Evolutionary conservation across 2,329 filamentous ascomycete genomes (phyloP), one percentile per base, ranked within the genome.

Genomic region (Curvularia sp.): DNA sequence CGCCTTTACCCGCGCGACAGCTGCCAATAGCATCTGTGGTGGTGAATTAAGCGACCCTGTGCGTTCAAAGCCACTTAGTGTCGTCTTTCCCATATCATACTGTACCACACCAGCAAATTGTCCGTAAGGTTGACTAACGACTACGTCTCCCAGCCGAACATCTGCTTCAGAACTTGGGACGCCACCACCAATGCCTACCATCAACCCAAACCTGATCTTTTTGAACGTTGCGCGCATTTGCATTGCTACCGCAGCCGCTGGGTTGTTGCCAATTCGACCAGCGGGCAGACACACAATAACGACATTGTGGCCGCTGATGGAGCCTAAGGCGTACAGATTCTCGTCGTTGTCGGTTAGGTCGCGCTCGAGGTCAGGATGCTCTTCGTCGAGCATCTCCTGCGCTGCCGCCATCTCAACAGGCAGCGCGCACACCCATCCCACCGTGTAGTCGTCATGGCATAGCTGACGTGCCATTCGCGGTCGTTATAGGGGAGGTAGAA

Each of bases 161-260:
- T 72, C 69, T 41, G 43, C 50, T 25, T 61, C 55, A 2, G 23
- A 46, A 39, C 57, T 65, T 9, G 67, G 66, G 6, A 69, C 67
- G 13, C 69, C 69, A 15, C 76, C 76, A 1, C 77, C 80, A 43
- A 82, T 78, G 21, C 80, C 80, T 0, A 82, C 79, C 72, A 83
- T 75, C 3, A 83, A 66, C 1, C 74, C 74, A 43, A 81, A 70
- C 13, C 64, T 70, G 19, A 80, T 76, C 0, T n/a, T 21, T 12
- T 49, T 55, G 57, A 80, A 80, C 2, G 69, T 71, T 5, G 61
- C 49, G 10, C 55, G 49, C 68, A 79, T 75, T 27, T 72, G 60
- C 18, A 55, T 69, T 5, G 73, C 74, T 3, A 74, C 74, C 0
- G 60, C 63, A 10, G 77, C 74, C 1, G 78, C 74, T 2, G 73